Base-by-base conservation (phyloP, 2,329 filamentous ascomycete species). In the Aspergillus phoenicis region DNA sequence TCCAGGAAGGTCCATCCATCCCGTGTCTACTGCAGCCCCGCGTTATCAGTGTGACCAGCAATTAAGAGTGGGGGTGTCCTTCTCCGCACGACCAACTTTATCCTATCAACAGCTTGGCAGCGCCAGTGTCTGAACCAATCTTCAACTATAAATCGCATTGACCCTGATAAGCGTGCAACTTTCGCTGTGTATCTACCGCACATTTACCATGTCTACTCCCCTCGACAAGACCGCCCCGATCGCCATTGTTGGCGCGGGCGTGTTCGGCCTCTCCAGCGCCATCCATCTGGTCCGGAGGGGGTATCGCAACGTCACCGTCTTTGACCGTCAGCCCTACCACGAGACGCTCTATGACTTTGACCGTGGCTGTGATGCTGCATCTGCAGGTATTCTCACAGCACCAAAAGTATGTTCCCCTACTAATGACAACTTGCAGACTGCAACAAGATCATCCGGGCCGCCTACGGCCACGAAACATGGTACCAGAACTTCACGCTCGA, bases 401-500 rank as follows among this genome's bases (percentile, higher is more conserved):
- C 3, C n/a, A 43, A 22, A 2, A n/a, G 3, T 11, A 5, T 28
- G 45, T 8, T 2, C 2, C 5, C 8, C 38, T 39, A 33, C 58
- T 36, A 28, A 54, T 43, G 20, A 2, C 5, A 8, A 33, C 2
- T 0, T 0, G n/a, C 53, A 69, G 80, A 81, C 58, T 69, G 78
- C 20, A 82, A 81, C 65, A 82, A 81, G 55, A 80, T 81, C 63
- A 73, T 82, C 45, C 75, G 79, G 5, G 70, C 75, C 8, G 74
- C 71, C 4, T 81, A 81, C 60, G 80, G 82, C 15, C 61, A 65
- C 2, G 75, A 82, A 62, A 76, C 73, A 1, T 77, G 78, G 59
- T 84, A 84, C 60, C 81, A 83, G 62, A 70, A 76, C 4, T 73
- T 84, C 6, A 75, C 80, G 0, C 63, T 75, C 11, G 78, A 83